Base-by-base conservation (phyloP, 352 stramenopile genomes). In the Globisporangium barbulae region DNA sequence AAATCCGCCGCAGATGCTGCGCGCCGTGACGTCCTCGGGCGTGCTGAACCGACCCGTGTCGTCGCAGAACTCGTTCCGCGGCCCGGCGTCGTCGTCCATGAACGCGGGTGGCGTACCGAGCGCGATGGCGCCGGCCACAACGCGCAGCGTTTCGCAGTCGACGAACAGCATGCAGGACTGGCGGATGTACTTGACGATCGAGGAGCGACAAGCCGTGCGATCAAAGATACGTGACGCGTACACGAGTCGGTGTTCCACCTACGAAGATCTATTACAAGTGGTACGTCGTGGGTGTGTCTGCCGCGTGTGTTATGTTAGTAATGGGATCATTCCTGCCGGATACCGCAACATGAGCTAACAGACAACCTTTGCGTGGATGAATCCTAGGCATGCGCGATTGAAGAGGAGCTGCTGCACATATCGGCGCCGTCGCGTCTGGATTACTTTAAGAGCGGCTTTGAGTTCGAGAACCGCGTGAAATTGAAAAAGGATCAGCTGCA, bases 401-500 rank as follows among this genome's bases (percentile, higher is more conserved):
- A 96, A 68, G 88, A 96, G 53, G 88, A 96, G 61, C 68, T 96
- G 67, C 71, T 96, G 58, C 88, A 96, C 64, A 96, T 96, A 58
- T 92, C 88, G 56, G 85, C 88, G 33, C 88, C 85, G 62, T 95
- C 85, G 61, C 81, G 88, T 63, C 73, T 96, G 8, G 88, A 96
- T 63, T 96, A 96, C 76, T 96, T 96, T 58, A 96, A 96, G 75
- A 93, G 86, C 71, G 88, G 88, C 65, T 94, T 94, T 65, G 86
- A 95, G 75, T 96, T 96, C 65, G 85, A 96, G 69, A 94, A 93
- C 67, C 88, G 85, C 61, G 88, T 96, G 41, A 93, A 94, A 67
- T 74, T 95, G 54, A 96, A 96, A 76, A 92, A 93, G 57, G 85
- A 96, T 59, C 88, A 96, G 41, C 67, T 96, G 45, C 85, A 96